phyloP scores from a whole-genome alignment of 768 basidiomycete species.

The Russula emetica region DNA sequence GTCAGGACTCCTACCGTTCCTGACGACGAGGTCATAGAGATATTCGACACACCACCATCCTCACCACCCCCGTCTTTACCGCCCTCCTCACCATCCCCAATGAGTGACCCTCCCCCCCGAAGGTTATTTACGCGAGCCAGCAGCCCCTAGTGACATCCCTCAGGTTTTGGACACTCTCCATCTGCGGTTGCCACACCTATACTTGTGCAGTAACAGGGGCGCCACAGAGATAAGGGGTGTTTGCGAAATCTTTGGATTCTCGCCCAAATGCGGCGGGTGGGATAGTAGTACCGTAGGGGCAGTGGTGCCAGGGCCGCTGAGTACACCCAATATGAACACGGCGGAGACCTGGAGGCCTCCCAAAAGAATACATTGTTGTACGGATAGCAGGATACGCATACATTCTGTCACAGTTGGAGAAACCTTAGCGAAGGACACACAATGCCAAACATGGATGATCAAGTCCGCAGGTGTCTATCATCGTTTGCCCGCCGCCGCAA shows the following conservation, averaged over 20 bases:
- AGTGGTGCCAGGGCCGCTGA: not conserved
- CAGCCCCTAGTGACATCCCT: not conserved
- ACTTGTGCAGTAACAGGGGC: too few relatives aligned
- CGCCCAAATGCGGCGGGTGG: too few relatives aligned
- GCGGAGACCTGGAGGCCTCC: too few relatives aligned
- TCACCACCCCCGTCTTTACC: constrained; percentile 22
- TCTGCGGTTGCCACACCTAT: not conserved
- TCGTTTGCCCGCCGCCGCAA: constrained; percentile 11
- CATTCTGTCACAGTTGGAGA: not conserved
- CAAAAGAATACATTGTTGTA: not conserved
- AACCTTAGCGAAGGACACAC: constrained; percentile 3
- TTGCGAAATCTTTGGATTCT: too few relatives aligned
- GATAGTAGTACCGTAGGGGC: not conserved
- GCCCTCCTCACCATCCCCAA: constrained; percentile 17
- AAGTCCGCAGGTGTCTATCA: not conserved
- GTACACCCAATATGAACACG: not conserved
- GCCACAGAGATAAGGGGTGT: not conserved
- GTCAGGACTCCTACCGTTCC: constrained; percentile 10
- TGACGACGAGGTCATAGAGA: constrained; percentile 32
- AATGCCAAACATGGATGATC: constrained; percentile 21
- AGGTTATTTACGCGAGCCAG: not conserved
- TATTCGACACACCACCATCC: constrained; percentile 34
- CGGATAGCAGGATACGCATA: not conserved
- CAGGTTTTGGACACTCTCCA: not conserved
- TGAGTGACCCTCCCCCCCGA: not conserved